Evolutionary conservation across 345 rosid genomes (phyloP), one percentile per base, ranked within the genome.

Genomic region (Heritiera fomes): DNA sequence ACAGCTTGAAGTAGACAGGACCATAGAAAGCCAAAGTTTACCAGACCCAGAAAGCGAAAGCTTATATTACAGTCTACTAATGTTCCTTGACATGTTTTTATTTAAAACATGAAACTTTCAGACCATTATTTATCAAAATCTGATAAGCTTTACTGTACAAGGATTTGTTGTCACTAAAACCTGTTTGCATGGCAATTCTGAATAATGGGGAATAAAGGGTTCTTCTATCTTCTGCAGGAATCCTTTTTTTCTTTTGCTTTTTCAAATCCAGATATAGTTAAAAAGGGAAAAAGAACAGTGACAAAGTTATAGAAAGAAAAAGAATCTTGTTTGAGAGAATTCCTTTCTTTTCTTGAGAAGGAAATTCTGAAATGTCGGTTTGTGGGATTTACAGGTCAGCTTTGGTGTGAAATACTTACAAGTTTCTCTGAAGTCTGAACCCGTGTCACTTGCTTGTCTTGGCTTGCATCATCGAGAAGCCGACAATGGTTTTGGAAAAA

Each of bases 391-490:
- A 55, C 80, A 50, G 64, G 80, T 86, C 84, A 80, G 52, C 46
- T 59, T 78, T 7, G 20, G 34, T 28, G 41, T 66, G 71, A 63
- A 34, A 60, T 63, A 68, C 70, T 32, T 65, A 20, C 78, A 6
- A 67, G 67, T 63, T 85, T 72, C 74, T 23, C 38, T 34, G 38
- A 34, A 1, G 3, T 23, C 46, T 30, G 62, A 55, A 80, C 83
- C 85, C 82, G 79, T 83, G 87, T 81, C 79, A 63, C 75, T 71
- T 56, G 47, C 67, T 82, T 85, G 85, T 82, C 88, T 74, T 75
- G 61, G 83, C 73, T 9, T 79, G 70, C 60, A 58, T 60, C 47
- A 46, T 61, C 71, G 12, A 73, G 59, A 68, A 20, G 18, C 79
- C 67, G 70, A 45, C 20, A 8, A 61, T 5, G 30, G 62, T 40